Evolutionary conservation across 768 basidiomycete species (phyloP).

Genomic region (Daedaleopsis nitida): DNA sequence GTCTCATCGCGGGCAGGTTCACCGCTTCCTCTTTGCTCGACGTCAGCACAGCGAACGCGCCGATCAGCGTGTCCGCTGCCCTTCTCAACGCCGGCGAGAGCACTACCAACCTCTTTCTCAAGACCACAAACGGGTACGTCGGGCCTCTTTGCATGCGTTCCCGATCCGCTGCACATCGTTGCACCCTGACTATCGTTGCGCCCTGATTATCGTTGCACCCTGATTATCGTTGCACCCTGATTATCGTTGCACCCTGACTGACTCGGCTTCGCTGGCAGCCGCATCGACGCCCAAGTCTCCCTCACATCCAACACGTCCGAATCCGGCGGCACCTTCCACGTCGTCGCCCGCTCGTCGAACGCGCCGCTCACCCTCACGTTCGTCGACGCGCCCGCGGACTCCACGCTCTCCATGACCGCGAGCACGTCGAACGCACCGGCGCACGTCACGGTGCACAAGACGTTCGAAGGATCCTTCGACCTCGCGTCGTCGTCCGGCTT

Average conservation of each 20-base stretch:
- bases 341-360: conserved; percentile 34
- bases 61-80: conserved; percentile 31
- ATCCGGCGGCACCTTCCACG: conserved; percentile 35
- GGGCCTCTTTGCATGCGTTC: neutral
- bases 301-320: conserved; percentile 33
- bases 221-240: neutral
- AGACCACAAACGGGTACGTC: conserved; percentile 47
- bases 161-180: neutral
- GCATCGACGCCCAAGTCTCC: conserved; percentile 33
- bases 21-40: conserved; percentile 30
- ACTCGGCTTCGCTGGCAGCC: conserved; percentile 27
- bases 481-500: conserved; percentile 30
- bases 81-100: conserved; percentile 29
- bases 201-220: neutral
- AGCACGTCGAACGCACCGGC: conserved; percentile 32
- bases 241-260: neutral
- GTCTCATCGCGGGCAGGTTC: conserved; percentile 40
- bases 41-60: conserved; percentile 38
- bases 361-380: conserved; percentile 33
- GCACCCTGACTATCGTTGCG: neutral
- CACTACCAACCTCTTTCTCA: conserved; percentile 34
- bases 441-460: conserved; percentile 32
- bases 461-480: conserved; percentile 46
- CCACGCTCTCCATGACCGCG: conserved; percentile 35
- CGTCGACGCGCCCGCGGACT: conserved; percentile 36